A percentile compares a stretch with the other conserved stretches of the same genome.
phyloP scores from a whole-genome alignment of 2,329 filamentous ascomycete species.

The Camillea tinctor region DNA sequence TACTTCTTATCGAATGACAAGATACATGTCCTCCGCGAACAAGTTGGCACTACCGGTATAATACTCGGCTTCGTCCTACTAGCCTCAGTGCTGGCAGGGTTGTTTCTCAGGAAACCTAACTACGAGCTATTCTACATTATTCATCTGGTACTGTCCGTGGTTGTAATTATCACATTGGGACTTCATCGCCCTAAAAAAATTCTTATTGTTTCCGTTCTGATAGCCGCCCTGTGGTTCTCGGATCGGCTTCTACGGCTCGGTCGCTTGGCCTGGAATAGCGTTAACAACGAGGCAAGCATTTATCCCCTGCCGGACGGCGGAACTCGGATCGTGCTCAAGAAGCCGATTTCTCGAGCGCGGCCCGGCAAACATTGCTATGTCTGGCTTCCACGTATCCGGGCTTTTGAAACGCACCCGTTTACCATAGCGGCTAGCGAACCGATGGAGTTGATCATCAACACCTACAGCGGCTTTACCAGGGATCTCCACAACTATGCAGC shows the following conservation, averaged over 20 bases:
- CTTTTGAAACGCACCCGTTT: constrained; percentile 62
- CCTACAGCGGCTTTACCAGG: constrained; percentile 58
- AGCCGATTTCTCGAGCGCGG: constrained; percentile 40
- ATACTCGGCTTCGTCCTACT: constrained; percentile 38
- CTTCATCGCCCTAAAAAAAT: constrained; percentile 44
- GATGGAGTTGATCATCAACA: constrained; percentile 57
- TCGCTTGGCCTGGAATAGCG: constrained; percentile 36
- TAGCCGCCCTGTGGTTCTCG: constrained; percentile 40
- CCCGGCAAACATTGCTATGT: constrained; percentile 63
- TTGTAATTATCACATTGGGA: constrained; percentile 40
- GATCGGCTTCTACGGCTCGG: constrained; percentile 43
- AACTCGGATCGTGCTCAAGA: constrained; percentile 47
- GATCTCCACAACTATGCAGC: constrained; percentile 52
- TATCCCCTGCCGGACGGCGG: constrained; percentile 44
- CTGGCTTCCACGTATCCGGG: constrained; percentile 59
- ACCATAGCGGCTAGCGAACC: constrained; percentile 55
- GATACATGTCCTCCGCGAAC: constrained; percentile 25
- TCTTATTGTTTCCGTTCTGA: constrained; percentile 39
- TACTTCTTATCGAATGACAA: constrained; percentile 27
- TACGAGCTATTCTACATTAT: constrained; percentile 49
- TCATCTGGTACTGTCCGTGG: constrained; percentile 42
- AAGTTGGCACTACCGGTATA: constrained; percentile 36
- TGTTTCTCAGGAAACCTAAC: constrained; percentile 35
- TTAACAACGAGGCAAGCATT: constrained; percentile 41
- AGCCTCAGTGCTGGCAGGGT: constrained; percentile 34